Conservation (phyloP, 2,329 filamentous ascomycete species). For the Colletotrichum tropicale region DNA sequence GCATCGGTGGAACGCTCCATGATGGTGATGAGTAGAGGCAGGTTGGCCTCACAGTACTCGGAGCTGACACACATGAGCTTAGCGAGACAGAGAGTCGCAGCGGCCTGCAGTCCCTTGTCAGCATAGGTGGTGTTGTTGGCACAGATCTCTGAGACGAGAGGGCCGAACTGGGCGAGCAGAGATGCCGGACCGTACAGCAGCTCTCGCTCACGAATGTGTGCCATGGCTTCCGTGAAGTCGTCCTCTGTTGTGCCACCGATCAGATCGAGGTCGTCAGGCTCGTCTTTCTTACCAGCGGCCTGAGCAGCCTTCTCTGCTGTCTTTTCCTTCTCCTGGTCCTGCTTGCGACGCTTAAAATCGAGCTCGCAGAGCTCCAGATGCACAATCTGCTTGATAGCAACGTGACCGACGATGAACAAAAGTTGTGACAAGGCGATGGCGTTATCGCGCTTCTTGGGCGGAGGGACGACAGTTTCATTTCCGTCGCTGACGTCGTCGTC, state of each 20-base stretch:
- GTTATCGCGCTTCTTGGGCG: slow-evolving; percentile 65
- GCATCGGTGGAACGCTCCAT: slow-evolving; percentile 94
- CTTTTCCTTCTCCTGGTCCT: slow-evolving; percentile 77
- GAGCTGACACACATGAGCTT: slow-evolving; percentile 99
- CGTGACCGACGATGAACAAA: slow-evolving; percentile 92
- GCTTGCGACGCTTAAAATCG: slow-evolving; percentile 96
- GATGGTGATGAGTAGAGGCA: slow-evolving; percentile 94
- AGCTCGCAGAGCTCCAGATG: slow-evolving; percentile 97
- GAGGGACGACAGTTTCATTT: slow-evolving; percentile 30
- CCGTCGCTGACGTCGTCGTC: slow-evolving; percentile 28
- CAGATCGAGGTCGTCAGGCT: slow-evolving; percentile 89
- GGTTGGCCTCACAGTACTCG: slow-evolving; percentile 93
- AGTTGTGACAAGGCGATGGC: slow-evolving; percentile 85
- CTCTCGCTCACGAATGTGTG: slow-evolving; percentile 83
- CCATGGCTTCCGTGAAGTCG: slow-evolving; percentile 87
- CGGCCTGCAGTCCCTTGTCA: slow-evolving; percentile 88
- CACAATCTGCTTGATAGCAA: slow-evolving; percentile 98
- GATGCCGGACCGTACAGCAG: slow-evolving; percentile 83
- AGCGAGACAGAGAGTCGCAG: slow-evolving; percentile 90
- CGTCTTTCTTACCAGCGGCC: slow-evolving; percentile 42
- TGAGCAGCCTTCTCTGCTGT: slow-evolving; percentile 41
- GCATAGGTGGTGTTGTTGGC: slow-evolving; percentile 92
- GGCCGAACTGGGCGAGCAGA: slow-evolving; percentile 88
- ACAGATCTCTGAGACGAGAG: slow-evolving; percentile 91
- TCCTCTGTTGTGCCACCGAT: slow-evolving; percentile 97